Evolutionary conservation across 23 red algal genomes (phyloP), one percentile per base, ranked within the genome.

Genomic region (Agarophyton chilense): DNA sequence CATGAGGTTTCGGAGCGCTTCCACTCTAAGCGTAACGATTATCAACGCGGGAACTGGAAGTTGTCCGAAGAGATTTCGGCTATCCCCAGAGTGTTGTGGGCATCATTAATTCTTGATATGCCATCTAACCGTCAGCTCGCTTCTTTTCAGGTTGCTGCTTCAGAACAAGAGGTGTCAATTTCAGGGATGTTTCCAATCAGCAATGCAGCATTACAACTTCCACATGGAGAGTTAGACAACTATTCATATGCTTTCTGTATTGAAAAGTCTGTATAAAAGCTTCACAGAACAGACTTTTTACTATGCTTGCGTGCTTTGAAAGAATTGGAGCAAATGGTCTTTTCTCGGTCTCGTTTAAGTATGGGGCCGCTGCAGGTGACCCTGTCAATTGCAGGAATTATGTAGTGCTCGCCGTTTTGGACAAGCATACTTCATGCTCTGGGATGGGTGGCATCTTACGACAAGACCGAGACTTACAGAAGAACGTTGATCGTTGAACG

Each of bases 401-500:
- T 41, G 4, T 47, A 81, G 52, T 61, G 3, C 6, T 35, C 3
- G 3, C 10, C 77, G 18, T 81, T 51, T 7, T 81, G 77, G 77
- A 81, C 77, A 10, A 81, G 77, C 60, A 51, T 81, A 1, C 49
- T 81, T 21, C 49, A 61, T 49, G 2, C 77, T 9, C 50, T 81
- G 2, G 53, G n/a, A 9, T 5, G 57, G 8, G 71, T 42, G 26
- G 32, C 32, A 13, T 81, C 77, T 38, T 81, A 60, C 53, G 51
- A 81, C 36, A 10, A 47, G 35, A 58, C 21, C 1, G 53, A 81
- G 38, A 35, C 2, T 13, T 60, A 6, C 2, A 58, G 38, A 31
- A 34, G 60, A 38, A 12, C 5, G 5, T 49, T 58, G 29, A 52
- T 81, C 2, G 77, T 28, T 36, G 51, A 81, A 12, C 57, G 51